Percentiles rank a stretch among this genome's conserved stretches.
phyloP scores from a whole-genome alignment of 495 filamentous ascomycete species.

The Hypoxylon subgilvum region DNA sequence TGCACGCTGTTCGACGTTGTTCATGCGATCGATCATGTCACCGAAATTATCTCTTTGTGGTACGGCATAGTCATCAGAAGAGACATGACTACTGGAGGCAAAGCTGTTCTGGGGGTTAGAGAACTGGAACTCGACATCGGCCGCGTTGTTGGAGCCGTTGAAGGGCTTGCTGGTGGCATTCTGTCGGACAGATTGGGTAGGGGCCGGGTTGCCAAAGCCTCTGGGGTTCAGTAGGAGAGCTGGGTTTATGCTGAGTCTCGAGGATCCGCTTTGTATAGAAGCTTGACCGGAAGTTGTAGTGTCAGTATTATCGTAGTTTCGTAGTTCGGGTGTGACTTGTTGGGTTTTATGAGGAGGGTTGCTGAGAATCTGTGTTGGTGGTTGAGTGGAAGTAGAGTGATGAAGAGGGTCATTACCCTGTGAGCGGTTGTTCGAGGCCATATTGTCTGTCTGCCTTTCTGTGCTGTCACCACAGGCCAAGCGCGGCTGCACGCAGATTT shows the following conservation, averaged over 20 bases:
- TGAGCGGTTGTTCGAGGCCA: conserved; percentile 28
- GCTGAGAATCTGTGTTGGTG: conserved; percentile 6
- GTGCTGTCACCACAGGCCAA: conserved; percentile 9
- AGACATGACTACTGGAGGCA: conserved; percentile 4
- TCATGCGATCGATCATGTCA: conserved; percentile 68
- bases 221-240: conserved; percentile 49
- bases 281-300: conserved; percentile 11
- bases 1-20: conserved; percentile 70
- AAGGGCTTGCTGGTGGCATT: conserved; percentile 11
- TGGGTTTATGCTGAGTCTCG: conserved; percentile 41
- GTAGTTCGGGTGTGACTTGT: conserved; percentile 10
- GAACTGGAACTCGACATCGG: conserved; percentile 51
- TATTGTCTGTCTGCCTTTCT: conserved; percentile 17
- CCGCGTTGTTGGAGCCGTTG: conserved; percentile 18
- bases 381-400: not conserved
- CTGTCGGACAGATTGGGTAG: conserved; percentile 9
- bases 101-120: conserved; percentile 41
- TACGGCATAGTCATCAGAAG: conserved; percentile 9
- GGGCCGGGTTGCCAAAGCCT: conserved; percentile 16
- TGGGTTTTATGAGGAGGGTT: not conserved
- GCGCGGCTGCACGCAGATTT: conserved; percentile 28
- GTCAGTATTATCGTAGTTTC: conserved; percentile 20
- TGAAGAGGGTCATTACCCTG: conserved; percentile 28
- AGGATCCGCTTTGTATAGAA: conserved; percentile 31
- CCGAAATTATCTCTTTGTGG: conserved; percentile 46